Base-by-base conservation (phyloP, 495 filamentous ascomycete species). In the Staphylotrichum tortipilum region DNA sequence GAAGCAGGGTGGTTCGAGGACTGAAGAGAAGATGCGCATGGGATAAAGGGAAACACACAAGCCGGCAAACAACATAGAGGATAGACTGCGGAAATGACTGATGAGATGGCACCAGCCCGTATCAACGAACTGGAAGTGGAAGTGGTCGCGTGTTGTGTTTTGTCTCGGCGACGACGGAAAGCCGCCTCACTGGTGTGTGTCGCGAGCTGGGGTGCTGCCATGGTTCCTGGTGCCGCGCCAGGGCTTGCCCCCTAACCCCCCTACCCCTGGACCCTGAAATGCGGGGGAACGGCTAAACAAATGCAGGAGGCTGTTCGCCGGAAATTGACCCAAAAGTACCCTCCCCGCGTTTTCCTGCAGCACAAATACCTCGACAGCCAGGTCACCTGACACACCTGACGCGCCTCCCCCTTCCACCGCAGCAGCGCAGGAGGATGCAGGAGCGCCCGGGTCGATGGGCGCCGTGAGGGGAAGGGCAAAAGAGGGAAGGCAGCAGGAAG, bases 391-490 rank as follows among this genome's bases (percentile, higher is more conserved):
- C 46, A 31, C 29, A 30, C 17, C 18, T 2, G 17, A 31, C 5
- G 28, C 28, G 41, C 41, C 41, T 44, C 41, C 41, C n/a, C n/a
- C 29, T 28, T 22, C 24, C 15, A 29, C n/a, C 17, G 44, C 28
- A 44, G 31, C 19, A 26, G n/a, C 6, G n/a, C n/a, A n/a, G n/a
- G n/a, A n/a, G n/a, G n/a, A n/a, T n/a, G n/a, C n/a, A n/a, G n/a
- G n/a, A n/a, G n/a, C n/a, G n/a, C n/a, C n/a, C n/a, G n/a, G 44
- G 21, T 24, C 7, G 34, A 14, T 5, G n/a, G 38, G 6, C 26
- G 19, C n/a, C 35, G 47, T 49, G 47, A 49, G 47, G 47, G 47
- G 47, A 41, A 48, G 38, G 9, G n/a, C 30, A 19, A 45, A 35
- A 45, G n/a, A 35, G 21, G 44, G 45, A 48, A 48, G n/a, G 35